Evolutionary conservation across 2,329 filamentous ascomycete species (phyloP).

Genomic region (Fusarium piperis): DNA sequence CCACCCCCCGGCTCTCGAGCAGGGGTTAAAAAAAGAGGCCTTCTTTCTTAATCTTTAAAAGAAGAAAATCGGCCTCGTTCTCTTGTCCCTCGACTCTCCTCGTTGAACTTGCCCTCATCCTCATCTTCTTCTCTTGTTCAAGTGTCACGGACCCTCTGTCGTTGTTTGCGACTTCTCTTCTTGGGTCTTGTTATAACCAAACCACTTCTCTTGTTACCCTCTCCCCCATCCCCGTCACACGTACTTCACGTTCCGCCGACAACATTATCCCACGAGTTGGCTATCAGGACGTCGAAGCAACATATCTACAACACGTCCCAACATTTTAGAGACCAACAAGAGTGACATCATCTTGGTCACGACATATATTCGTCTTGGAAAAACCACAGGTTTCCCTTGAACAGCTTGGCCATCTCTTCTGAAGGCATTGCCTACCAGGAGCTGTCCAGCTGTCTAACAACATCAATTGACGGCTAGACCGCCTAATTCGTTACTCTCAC

Average conservation of each 20-base stretch:
- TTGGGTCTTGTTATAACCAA: not conserved
- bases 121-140: constrained; percentile 2
- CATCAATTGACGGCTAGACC: constrained; percentile 5
- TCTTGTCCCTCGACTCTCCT: not conserved
- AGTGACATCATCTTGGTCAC: not conserved
- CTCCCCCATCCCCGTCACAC: not conserved
- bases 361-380: not conserved
- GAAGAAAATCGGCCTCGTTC: not conserved
- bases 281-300: not conserved
- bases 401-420: not conserved
- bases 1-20: not conserved
- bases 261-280: not conserved
- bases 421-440: not conserved
- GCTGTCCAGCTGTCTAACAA: not conserved
- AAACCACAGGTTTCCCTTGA: not conserved
- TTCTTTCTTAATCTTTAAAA: constrained; percentile 15
- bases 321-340: not conserved
- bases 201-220: not conserved
- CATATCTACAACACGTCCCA: not conserved
- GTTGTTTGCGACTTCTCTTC: not conserved
- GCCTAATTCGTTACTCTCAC: not conserved
- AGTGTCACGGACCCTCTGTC: not conserved
- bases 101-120: not conserved
- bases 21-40: constrained; percentile 21
- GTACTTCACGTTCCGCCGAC: not conserved